These are phyloP conservation scores for Penicillium coffeae DNA, from an alignment of 495 filamentous ascomycete species.

Conservation along the genomic window DNA sequence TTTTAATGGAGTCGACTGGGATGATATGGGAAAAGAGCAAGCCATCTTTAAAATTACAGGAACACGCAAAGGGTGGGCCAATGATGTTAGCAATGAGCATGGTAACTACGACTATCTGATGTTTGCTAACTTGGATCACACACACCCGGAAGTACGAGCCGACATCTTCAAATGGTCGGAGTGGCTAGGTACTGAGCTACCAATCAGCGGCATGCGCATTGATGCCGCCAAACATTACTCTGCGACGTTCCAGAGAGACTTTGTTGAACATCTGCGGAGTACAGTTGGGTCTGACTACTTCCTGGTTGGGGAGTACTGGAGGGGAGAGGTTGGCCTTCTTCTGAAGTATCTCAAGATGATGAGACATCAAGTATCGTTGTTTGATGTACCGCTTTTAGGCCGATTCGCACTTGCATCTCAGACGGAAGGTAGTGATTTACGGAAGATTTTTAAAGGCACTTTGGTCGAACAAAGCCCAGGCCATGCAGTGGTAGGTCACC, in stretches of 20 bases:
- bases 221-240: slow-evolving; percentile 74
- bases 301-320: slow-evolving; percentile 73
- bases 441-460: slow-evolving; percentile 57
- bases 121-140: slow-evolving; percentile 65
- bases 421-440: slow-evolving; percentile 54
- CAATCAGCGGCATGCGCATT: slow-evolving; percentile 63
- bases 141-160: slow-evolving; percentile 57
- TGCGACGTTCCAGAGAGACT: slow-evolving; percentile 57
- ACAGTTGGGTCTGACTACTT: slow-evolving; percentile 53
- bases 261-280: slow-evolving; percentile 51
- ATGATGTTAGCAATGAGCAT: slow-evolving; percentile 60
- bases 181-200: slow-evolving; percentile 59
- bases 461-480: slow-evolving; percentile 55
- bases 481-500: slow-evolving; percentile 55
- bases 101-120: slow-evolving; percentile 74
- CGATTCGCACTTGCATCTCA: slow-evolving; percentile 56
- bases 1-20: slow-evolving; percentile 67
- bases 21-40: slow-evolving; percentile 50
- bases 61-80: slow-evolving; percentile 59
- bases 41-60: slow-evolving; percentile 67
- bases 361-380: slow-evolving; percentile 59
- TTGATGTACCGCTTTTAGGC: slow-evolving; percentile 64
- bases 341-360: slow-evolving; percentile 56
- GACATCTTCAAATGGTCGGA: slow-evolving; percentile 66
- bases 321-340: slow-evolving; percentile 54